A percentile compares a stretch with the other conserved stretches of the same genome.
Conservation (phyloP, 257 asterid species). For the Plantago major region DNA sequence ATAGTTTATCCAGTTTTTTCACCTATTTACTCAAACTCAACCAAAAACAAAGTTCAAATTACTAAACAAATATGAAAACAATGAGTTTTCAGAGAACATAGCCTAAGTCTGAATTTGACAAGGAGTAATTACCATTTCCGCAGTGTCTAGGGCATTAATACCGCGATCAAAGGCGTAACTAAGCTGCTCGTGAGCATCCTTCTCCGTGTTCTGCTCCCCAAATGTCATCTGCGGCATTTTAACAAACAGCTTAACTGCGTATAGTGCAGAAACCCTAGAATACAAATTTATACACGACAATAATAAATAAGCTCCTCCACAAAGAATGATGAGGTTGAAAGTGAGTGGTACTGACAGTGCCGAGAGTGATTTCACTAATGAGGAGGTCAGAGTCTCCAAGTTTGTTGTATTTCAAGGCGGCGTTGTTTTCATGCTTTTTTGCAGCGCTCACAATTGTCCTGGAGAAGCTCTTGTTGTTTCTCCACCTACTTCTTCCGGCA, state of each 20-base stretch:
- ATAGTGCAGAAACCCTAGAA: too few relatives aligned
- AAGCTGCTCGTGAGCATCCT: constrained; percentile 87
- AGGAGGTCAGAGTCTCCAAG: constrained; percentile 87
- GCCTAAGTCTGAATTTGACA: too few relatives aligned
- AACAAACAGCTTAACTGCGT: too few relatives aligned
- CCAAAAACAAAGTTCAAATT: too few relatives aligned
- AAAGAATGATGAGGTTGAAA: constrained; percentile 1
- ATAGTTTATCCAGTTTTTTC: too few relatives aligned
- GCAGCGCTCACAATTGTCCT: constrained; percentile 24
- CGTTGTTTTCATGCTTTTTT: constrained; percentile 18
- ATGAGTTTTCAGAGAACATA: too few relatives aligned
- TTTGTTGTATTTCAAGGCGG: constrained; percentile 51
- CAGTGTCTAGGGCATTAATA: constrained; percentile 69
- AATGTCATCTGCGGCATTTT: constrained; percentile 67
- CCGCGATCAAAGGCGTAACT: constrained; percentile 77
- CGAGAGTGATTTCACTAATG: constrained; percentile 82
- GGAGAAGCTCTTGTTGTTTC: constrained; percentile 18
- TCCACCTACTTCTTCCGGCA: constrained; percentile 6
- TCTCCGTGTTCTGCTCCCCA: constrained; percentile 93
- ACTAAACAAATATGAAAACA: too few relatives aligned
- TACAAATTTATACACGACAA: too few relatives aligned
- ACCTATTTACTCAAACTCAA: too few relatives aligned
- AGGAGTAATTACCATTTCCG: constrained; percentile 46
- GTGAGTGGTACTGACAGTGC: constrained; percentile 50
- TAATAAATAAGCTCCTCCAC: constrained; percentile 3